Conservation (phyloP, 2,329 filamentous ascomycete species). For the Ampelomyces quisqualis region DNA sequence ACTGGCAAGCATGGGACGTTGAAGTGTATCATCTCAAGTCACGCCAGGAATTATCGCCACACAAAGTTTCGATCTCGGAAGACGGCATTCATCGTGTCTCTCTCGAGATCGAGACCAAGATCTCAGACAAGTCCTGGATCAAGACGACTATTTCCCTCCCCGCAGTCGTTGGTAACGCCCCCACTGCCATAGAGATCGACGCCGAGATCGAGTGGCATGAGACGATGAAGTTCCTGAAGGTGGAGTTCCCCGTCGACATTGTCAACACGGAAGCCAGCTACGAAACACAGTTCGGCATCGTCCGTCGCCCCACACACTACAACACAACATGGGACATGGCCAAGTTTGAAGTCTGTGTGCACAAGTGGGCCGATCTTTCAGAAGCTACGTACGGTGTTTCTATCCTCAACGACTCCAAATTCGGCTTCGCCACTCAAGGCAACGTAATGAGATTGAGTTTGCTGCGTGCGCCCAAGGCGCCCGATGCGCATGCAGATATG, state of each 20-base stretch:
- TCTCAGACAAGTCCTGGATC: slow-evolving; percentile 83
- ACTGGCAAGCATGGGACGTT: slow-evolving; percentile 98
- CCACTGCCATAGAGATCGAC: slow-evolving; percentile 72
- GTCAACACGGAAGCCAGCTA: slow-evolving; percentile 91
- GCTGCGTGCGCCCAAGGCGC: slow-evolving; percentile 84
- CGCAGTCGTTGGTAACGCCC: slow-evolving; percentile 64
- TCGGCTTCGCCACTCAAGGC: slow-evolving; percentile 88
- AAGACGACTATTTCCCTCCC: slow-evolving; percentile 81
- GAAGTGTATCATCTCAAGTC: slow-evolving; percentile 94
- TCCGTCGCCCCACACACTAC: slow-evolving; percentile 90
- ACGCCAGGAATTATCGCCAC: slow-evolving; percentile 70
- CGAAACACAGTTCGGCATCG: slow-evolving; percentile 90
- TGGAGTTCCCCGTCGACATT: slow-evolving; percentile 93
- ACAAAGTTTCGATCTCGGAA: slow-evolving; percentile 70
- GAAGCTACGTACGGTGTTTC: slow-evolving; percentile 88
- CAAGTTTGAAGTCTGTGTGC: slow-evolving; percentile 95
- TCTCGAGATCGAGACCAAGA: slow-evolving; percentile 78
- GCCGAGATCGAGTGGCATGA: slow-evolving; percentile 96
- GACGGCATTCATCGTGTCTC: slow-evolving; percentile 73
- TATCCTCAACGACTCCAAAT: slow-evolving; percentile 93
- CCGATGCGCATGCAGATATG: slow-evolving; percentile 93
- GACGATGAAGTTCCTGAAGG: slow-evolving; percentile 96
- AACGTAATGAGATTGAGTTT: slow-evolving; percentile 87
- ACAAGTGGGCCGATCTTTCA: slow-evolving; percentile 89
- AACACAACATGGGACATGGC: slow-evolving; percentile 98